phyloP scores from a whole-genome alignment of 306 rosid genomes.

The Dryas alaskensis region DNA sequence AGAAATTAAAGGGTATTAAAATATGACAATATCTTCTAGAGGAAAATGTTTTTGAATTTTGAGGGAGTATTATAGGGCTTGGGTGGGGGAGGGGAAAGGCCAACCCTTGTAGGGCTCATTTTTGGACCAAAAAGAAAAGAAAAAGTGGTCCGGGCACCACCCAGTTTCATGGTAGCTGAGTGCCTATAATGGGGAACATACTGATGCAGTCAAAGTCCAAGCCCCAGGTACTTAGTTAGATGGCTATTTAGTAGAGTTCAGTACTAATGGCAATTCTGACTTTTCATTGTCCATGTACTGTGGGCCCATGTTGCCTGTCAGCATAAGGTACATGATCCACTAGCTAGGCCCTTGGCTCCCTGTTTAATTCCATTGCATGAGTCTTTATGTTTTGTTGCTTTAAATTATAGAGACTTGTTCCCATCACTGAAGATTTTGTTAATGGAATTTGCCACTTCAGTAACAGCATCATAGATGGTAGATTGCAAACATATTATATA shows the following conservation, averaged over 20 bases:
- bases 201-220: background rate
- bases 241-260: background rate
- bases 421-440: background rate
- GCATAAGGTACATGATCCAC: background rate
- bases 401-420: no score
- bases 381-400: no score
- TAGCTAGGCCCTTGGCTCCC: no score
- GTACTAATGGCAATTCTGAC: background rate
- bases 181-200: background rate
- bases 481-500: background rate
- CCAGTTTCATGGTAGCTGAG: conserved; percentile 2
- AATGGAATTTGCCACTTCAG: background rate
- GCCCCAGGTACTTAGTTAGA: background rate
- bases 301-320: background rate
- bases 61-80: background rate
- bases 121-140: background rate
- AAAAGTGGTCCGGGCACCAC: background rate
- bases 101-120: background rate
- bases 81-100: background rate
- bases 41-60: no score
- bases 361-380: no score
- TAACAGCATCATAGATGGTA: background rate
- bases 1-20: background rate
- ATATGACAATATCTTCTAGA: no score
- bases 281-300: background rate